Base-by-base conservation (phyloP, 495 filamentous ascomycete species). In the Penicillium coffeae region DNA sequence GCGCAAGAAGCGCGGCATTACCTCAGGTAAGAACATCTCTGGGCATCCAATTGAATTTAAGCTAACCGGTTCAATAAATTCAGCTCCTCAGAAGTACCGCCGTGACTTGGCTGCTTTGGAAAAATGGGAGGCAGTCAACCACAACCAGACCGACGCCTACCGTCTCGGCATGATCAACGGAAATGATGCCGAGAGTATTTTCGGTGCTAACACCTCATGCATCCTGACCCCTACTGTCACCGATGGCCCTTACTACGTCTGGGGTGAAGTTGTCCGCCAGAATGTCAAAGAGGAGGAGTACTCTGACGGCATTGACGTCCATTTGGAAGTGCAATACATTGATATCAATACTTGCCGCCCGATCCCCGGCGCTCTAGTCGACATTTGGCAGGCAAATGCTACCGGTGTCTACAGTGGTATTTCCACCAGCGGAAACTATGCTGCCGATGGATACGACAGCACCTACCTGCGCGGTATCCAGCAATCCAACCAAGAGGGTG, bases 401-500 rank as follows among this genome's bases (percentile, higher is more conserved):
- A 69, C 60, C 21, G 80, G 80, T 47, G 72, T 81, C 9, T 84
- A 85, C 64, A 69, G 66, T 50, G 66, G 64, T 12, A 67, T 70
- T 38, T 65, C 63, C 1, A 51, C 43, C 16, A 59, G 54, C 3
- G 66, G 64, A 33, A 70, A 70, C 54, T 64, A 68, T 37, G 66
- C 64, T 10, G 58, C 59, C 14, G 55, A 56, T 21, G 60, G 62
- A 42, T 68, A 55, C 56, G 62, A 80, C 59, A 68, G 66, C 38
- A 80, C 77, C 18, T 79, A 64, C 59, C 70, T 80, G 19, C 74
- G 78, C 35, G 78, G 77, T 21, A 70, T 78, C 35, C 78, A 81
- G 38, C 60, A 72, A 21, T 77, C 77, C 21, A 68, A 82, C 51
- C 41, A 56, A 3, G 74, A 84, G 41, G 79, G 81, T n/a, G 72